A percentile compares a stretch with the other conserved stretches of the same genome.
These are phyloP conservation scores for Protomyces inouyei DNA, from an alignment of 1,139 yeast genomes.

Conservation along the genomic window DNA sequence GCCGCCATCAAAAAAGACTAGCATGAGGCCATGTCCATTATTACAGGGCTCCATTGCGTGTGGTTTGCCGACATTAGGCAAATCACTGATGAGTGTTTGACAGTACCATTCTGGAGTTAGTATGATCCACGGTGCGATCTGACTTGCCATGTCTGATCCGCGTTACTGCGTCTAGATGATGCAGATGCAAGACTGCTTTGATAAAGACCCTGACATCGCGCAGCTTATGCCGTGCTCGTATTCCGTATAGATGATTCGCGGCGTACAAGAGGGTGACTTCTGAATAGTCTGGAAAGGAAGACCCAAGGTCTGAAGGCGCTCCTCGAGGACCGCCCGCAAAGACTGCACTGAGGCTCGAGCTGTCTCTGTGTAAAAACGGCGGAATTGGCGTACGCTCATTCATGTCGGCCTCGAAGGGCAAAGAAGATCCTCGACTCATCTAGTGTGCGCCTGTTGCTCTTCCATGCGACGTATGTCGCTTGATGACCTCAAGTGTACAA, in stretches of 20 bases:
- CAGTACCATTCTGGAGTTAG: constrained; percentile 13
- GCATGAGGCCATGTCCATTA: constrained; percentile 15
- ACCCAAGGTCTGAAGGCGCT: background rate
- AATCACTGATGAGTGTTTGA: constrained; percentile 1
- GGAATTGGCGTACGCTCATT: too few relatives aligned
- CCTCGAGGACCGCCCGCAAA: too few relatives aligned
- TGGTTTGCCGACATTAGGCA: constrained; percentile 6
- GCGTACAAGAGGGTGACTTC: background rate
- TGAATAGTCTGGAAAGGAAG: constrained; percentile 4
- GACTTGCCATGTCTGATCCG: constrained; percentile 11
- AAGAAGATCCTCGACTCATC: too few relatives aligned
- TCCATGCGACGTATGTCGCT: too few relatives aligned
- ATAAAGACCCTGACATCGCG: constrained; percentile 3
- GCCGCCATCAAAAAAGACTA: constrained; percentile 13
- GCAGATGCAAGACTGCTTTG: constrained; percentile 4
- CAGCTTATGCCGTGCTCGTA: background rate
- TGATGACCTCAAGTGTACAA: too few relatives aligned
- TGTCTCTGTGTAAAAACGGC: too few relatives aligned
- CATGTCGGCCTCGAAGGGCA: too few relatives aligned
- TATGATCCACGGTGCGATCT: background rate
- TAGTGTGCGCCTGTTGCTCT: too few relatives aligned
- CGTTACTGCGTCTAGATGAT: constrained; percentile 3
- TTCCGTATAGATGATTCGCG: constrained; percentile 5
- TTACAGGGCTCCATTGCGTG: constrained; percentile 14
- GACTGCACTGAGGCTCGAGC: too few relatives aligned